Base-by-base conservation (phyloP, 1,284 basidiomycete genomes). In the Ustilago trichophora region DNA sequence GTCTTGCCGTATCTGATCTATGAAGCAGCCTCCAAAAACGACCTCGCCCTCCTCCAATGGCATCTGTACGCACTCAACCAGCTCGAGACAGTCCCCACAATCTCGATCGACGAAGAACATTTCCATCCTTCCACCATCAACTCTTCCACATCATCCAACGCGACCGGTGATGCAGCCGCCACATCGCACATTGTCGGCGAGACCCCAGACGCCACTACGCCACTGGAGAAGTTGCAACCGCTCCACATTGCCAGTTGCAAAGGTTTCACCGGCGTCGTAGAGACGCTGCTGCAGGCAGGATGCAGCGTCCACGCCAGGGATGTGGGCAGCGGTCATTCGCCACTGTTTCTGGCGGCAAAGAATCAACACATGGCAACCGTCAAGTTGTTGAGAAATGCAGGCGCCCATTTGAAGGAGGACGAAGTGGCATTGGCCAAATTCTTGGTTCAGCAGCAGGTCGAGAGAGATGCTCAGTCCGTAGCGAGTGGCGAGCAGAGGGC, bases 271-370 rank as follows among this genome's bases (percentile, higher is more conserved):
- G 81, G 80, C 6, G 86, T 87, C 44, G 87, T 89, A 22, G 83
- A 85, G 26, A 76, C 86, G 32, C 83, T 96, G 29, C 84, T 96
- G 27, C 84, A 87, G 56, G 87, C 87, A 1, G 93, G 93, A 2
- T 91, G 91, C 2, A 85, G 91, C n/a, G 92, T 96, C 9, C 93
- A 95, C 81, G 83, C 90, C 19, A 24, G 73, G 6, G 58, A 75
- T 9, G 85, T 91, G 36, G 91, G 93, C 74, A 83, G 91, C 34
- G 91, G 90, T 1, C 92, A 93, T 75, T 92, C 92, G 15, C 87
- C 92, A 6, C 56, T 84, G 19, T 84, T 76, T 63, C 77, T 82
- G 53, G 83, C 83, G 2, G 77, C 79, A 3, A 56, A 67, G 21
- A 56, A 73, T 22, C 65, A 63, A 1, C 75, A 78, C 43, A 11